Percentiles rank a stretch among this genome's conserved stretches.
Evolutionary conservation across 495 filamentous ascomycete genomes (phyloP).

Genomic region (Massariosphaeria phaeospora): DNA sequence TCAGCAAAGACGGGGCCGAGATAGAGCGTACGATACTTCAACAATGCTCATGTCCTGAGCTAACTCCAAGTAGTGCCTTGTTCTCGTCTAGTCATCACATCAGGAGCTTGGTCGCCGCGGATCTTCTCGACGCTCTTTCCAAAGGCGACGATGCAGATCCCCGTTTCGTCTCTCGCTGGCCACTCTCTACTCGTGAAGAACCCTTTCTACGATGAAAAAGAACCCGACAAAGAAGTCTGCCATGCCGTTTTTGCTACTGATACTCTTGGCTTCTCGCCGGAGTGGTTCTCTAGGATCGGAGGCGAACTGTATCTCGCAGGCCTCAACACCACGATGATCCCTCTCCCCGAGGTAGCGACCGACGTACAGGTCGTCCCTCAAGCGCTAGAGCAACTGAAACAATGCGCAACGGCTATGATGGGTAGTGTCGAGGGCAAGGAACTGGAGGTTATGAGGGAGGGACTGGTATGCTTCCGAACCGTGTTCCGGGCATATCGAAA

Average conservation of each 20-base stretch:
- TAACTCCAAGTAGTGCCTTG: conserved; percentile 44
- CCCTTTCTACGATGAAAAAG: conserved; percentile 50
- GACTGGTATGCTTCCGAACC: conserved; percentile 39
- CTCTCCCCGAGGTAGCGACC: conserved; percentile 53
- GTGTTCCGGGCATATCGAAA: no score
- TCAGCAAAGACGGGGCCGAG: conserved; percentile 48
- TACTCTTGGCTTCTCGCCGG: conserved; percentile 57
- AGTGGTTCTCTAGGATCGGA: conserved; percentile 60
- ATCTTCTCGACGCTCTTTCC: conserved; percentile 64
- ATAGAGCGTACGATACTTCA: conserved; percentile 39
- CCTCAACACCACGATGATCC: conserved; percentile 55
- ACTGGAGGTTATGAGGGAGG: conserved; percentile 59
- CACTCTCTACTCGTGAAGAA: conserved; percentile 65
- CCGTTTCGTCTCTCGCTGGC: conserved; percentile 61
- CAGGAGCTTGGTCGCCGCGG: conserved; percentile 63
- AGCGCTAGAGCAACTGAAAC: conserved; percentile 50
- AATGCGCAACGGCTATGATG: conserved; percentile 53
- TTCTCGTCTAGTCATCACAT: conserved; percentile 57
- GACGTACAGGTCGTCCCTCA: conserved; percentile 44
- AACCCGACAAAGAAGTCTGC: conserved; percentile 47
- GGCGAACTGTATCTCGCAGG: conserved; percentile 70
- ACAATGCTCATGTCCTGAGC: background rate
- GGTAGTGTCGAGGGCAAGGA: conserved; percentile 48
- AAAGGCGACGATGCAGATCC: conserved; percentile 45
- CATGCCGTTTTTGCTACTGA: conserved; percentile 67